Evolutionary conservation across 1,284 basidiomycete species (phyloP).

Genomic region (Wallemia ichthyophaga): DNA sequence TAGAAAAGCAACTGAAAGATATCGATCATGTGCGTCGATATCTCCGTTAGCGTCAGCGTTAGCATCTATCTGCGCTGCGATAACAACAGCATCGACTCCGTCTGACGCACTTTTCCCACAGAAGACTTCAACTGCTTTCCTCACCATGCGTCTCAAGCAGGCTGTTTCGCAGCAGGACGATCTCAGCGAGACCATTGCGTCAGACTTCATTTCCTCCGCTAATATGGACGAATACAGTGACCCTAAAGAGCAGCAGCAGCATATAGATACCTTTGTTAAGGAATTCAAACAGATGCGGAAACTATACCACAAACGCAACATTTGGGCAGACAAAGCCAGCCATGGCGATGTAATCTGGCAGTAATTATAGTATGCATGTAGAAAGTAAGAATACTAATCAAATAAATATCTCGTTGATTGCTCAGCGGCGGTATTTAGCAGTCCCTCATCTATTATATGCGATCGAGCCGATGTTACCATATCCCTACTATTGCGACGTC

Average conservation of each 20-base stretch:
- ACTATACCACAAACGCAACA: conserved; percentile 57
- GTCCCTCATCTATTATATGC: neutral
- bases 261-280: conserved; percentile 51
- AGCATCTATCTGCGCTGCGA: too few species aligned
- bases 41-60: too few species aligned
- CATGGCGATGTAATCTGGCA: conserved; percentile 50
- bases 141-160: conserved; percentile 53
- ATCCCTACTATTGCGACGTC: neutral
- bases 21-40: conserved; percentile 39
- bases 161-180: conserved; percentile 68
- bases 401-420: neutral
- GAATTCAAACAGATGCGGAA: conserved; percentile 62
- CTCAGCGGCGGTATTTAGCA: neutral
- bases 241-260: conserved; percentile 6
- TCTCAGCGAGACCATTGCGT: conserved; percentile 45
- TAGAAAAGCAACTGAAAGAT: conserved; percentile 57
- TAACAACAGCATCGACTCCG: too few species aligned
- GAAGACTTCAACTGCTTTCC: conserved; percentile 20
- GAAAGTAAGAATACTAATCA: neutral
- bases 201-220: conserved; percentile 27
- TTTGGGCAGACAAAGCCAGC: conserved; percentile 63
- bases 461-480: neutral
- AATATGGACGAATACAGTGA: neutral
- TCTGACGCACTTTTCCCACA: neutral
- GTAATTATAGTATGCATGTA: neutral